phyloP scores from a whole-genome alignment of 441 rosid species.

The Pelargonium myrrhifolium region DNA sequence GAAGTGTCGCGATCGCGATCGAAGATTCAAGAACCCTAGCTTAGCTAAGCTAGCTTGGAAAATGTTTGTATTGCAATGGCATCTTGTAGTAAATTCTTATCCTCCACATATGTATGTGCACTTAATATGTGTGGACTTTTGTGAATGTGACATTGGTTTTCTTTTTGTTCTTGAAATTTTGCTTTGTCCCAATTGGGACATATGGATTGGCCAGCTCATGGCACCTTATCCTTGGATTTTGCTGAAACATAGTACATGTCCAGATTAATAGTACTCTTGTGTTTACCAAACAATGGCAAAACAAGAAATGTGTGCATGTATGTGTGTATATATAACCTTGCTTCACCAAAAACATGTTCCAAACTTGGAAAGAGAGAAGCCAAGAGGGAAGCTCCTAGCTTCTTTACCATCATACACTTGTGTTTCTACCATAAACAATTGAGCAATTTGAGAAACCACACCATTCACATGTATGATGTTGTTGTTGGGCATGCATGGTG shows the following conservation, averaged over 20 bases:
- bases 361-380: neutral
- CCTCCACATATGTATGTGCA: neutral
- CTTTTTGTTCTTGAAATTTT: neutral
- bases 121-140: neutral
- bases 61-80: neutral
- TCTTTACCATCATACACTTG: slow-evolving; percentile 13
- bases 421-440: neutral
- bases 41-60: too few species aligned
- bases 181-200: neutral
- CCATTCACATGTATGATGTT: neutral
- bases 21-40: neutral
- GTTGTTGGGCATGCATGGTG: slow-evolving; percentile 12
- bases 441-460: neutral
- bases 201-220: slow-evolving; percentile 1
- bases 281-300: neutral
- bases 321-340: neutral
- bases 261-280: neutral
- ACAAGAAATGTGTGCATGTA: neutral
- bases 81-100: neutral
- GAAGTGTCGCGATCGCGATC: neutral
- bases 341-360: slow-evolving; percentile 10
- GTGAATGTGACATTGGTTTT: neutral
- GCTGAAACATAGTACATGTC: neutral
- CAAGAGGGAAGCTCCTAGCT: slow-evolving; percentile 8
- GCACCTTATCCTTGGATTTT: neutral